Evolutionary conservation across 1,284 basidiomycete species (phyloP).

Genomic region (Bjerkandera adusta): DNA sequence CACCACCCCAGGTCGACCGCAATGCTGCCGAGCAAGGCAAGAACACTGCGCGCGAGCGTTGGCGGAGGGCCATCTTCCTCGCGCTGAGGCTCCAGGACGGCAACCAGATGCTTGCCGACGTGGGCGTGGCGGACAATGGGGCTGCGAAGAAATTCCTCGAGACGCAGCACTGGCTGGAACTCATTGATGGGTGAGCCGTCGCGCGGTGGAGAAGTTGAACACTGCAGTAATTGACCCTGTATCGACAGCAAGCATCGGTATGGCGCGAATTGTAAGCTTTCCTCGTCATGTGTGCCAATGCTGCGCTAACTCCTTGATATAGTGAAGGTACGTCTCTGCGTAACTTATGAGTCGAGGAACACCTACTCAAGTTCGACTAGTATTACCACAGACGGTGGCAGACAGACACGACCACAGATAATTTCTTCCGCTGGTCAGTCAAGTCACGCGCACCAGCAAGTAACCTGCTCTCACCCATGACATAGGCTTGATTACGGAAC

Average conservation of each 20-base stretch:
- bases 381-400: slow-evolving; percentile 66
- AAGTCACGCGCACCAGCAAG: background rate
- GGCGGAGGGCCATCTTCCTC: slow-evolving; percentile 45
- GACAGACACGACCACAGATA: slow-evolving; percentile 59
- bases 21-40: slow-evolving; percentile 39
- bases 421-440: slow-evolving; percentile 68
- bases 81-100: slow-evolving; percentile 42
- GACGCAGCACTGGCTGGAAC: slow-evolving; percentile 64
- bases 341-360: background rate
- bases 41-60: slow-evolving; percentile 43
- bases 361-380: slow-evolving; percentile 30
- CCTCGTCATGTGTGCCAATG: background rate
- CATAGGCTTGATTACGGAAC: slow-evolving; percentile 69
- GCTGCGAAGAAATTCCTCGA: slow-evolving; percentile 48
- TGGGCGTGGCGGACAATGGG: slow-evolving; percentile 27
- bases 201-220: background rate
- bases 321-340: slow-evolving; percentile 21
- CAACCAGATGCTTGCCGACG: slow-evolving; percentile 35
- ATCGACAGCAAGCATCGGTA: slow-evolving; percentile 60
- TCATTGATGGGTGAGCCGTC: slow-evolving; percentile 51
- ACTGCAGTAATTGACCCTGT: background rate
- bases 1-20: slow-evolving; percentile 34
- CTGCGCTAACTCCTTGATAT: background rate
- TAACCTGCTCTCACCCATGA: slow-evolving; percentile 2
- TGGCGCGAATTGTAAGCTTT: slow-evolving; percentile 53